These are phyloP conservation scores for Cercophora samala DNA, from an alignment of 495 filamentous ascomycete genomes.

Conservation along the genomic window DNA sequence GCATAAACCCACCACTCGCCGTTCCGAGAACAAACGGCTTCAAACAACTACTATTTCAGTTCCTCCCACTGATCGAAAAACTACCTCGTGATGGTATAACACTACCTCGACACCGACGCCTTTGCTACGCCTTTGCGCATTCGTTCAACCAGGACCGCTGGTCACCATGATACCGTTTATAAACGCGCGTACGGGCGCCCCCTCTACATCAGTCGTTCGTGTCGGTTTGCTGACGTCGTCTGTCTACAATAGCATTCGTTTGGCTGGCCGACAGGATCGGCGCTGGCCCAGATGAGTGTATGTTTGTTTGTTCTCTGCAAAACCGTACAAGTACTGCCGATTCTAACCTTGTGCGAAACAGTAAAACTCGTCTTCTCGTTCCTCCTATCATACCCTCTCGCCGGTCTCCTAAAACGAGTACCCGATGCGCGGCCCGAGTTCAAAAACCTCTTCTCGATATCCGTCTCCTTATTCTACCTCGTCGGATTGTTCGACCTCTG, in stretches of 20 bases:
- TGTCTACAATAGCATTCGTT: conserved; percentile 62
- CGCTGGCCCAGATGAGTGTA: conserved; percentile 84
- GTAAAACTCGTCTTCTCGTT: conserved; percentile 93
- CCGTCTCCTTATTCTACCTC: conserved; percentile 81
- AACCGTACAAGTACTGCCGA: not conserved
- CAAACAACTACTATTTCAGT: not conserved
- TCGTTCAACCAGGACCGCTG: not conserved
- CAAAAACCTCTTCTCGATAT: conserved; percentile 88
- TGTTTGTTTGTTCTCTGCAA: conserved; percentile 8
- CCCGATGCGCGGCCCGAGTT: conserved; percentile 79
- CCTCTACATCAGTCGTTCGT: not conserved
- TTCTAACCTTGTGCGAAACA: conserved; percentile 38
- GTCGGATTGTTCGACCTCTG: conserved; percentile 95
- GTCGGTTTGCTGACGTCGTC: conserved; percentile 24
- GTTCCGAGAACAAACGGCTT: not conserved
- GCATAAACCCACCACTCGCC: not conserved
- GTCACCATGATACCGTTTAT: conserved; percentile 79
- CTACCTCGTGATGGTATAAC: conserved; percentile 9
- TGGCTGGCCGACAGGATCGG: conserved; percentile 64
- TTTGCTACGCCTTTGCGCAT: conserved; percentile 1
- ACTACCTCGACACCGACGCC: not conserved
- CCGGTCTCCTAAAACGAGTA: conserved; percentile 82
- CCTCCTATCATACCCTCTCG: conserved; percentile 88
- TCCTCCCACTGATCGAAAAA: not conserved
- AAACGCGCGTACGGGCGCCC: conserved; percentile 60